Base-by-base conservation (phyloP, 2,329 filamentous ascomycete species). In the Fragosphaeria purpurea region DNA sequence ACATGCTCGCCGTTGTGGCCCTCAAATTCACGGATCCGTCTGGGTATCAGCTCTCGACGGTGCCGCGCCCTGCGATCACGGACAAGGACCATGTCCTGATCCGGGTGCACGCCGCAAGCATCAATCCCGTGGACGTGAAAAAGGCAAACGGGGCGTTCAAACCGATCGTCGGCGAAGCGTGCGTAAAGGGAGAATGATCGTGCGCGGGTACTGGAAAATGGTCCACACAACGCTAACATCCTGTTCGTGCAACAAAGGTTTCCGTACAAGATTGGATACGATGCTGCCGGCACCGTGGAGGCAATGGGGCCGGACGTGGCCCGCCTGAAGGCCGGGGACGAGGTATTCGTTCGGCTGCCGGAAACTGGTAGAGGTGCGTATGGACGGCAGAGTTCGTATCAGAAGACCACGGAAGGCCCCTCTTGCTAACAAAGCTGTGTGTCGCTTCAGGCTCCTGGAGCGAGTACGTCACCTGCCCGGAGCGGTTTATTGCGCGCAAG, bases 21-120 rank as follows among this genome's bases (percentile, higher is more conserved):
- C 49, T 39, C 9, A 12, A n/a, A 6, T 47, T 30, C 12, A 51
- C 45, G 5, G 22, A 47, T 9, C 48, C 48, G 13, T 12, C 37
- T 9, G 43, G 38, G 10, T 50, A 50, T 32, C 30, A 32, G n/a
- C 33, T 38, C 7, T 31, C 48, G 35, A 38, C 44, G 37, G 7
- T 51, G 10, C 30, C 44, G 13, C 22, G 30, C 6, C 49, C 49
- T 1, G 40, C 13, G 5, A 71, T 77, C 46, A 62, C 61, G 3
- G 57, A 62, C 6, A 66, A 71, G 1, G 61, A 70, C 33, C 64
- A 77, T 4, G 60, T 79, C 1, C 59, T 77, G 2, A 53, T 74
- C 9, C 60, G 60, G 12, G 61, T 74, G 33, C 63, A 69, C 40
- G 66, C 70, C 4, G 65, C 60, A 3, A 56, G 57, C 1, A 60